Evolutionary conservation across 2,329 filamentous ascomycete genomes (phyloP), one percentile per base, ranked within the genome.

Genomic region (Cladosporium sp.): DNA sequence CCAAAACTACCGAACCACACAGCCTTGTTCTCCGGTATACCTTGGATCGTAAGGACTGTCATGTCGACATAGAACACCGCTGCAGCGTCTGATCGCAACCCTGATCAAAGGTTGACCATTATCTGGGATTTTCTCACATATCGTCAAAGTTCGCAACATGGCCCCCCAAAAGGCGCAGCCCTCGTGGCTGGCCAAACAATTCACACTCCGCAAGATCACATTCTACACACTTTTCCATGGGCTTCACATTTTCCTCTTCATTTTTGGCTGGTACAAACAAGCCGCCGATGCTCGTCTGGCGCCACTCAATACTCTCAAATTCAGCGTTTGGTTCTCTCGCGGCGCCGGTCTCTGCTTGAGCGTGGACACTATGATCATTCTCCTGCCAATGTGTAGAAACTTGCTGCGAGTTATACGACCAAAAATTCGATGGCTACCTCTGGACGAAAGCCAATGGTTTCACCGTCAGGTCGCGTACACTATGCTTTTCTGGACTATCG

Each of bases 381-480:
- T 99, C 22, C 77, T 99, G 53, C 93, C 93, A 6, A 96, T 99
- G 76, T 99, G 92, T 76, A 81, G 93, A 60, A 97, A 92, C 53
- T 74, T 97, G 27, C 80, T 99, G 66, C 83, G 89, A 67, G 86
- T 83, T 65, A 70, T 97, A 51, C 82, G 93, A 57, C 93, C 93
- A 20, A 95, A 95, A 75, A 72, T 96, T 57, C 82, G 83, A 69
- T 96, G 87, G 75, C 68, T 97, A 11, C 93, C 93, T 4, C 79
- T 99, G n/a, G 93, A 99, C 64, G 93, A 99, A 73, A 95, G 90
- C 53, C 80, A 91, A 58, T 99, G 90, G 90, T 95, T 99, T 70
- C 93, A 99, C 74, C 81, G 92, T 57, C 93, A 99, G 70, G 80
- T 95, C 38, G 92, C 93, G 15, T 99, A 99, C 67, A 78, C 89